These are phyloP conservation scores for Pyropia yezoensis DNA, from an alignment of 23 red algal species.

Conservation along the genomic window DNA sequence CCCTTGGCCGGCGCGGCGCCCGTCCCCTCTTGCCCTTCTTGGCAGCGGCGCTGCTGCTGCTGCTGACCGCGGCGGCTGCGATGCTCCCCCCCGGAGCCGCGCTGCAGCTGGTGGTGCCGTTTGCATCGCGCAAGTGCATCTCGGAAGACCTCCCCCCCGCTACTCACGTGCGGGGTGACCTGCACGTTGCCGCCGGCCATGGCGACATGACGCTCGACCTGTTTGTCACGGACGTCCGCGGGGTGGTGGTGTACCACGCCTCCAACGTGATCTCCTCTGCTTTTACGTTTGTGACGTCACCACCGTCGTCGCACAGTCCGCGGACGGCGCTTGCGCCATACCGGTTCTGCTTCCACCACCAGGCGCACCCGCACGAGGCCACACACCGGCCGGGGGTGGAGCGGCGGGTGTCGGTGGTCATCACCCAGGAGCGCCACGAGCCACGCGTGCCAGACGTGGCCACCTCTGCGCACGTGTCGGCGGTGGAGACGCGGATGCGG, in stretches of 20 bases:
- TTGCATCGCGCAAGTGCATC: slow-evolving; percentile 31
- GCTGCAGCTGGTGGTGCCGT: no score
- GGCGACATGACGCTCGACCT: slow-evolving; percentile 65
- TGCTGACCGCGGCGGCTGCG: no score
- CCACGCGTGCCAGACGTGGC: no score
- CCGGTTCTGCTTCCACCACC: slow-evolving; percentile 58
- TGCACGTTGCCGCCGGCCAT: slow-evolving; percentile 39
- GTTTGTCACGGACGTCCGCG: slow-evolving; percentile 37
- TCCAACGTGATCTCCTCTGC: slow-evolving; percentile 42
- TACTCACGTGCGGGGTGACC: slow-evolving; percentile 12
- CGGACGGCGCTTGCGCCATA: slow-evolving; percentile 6
- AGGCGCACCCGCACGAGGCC: slow-evolving; percentile 21
- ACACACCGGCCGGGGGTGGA: slow-evolving; percentile 1
- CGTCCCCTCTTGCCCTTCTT: no score
- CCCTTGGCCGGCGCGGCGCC: no score
- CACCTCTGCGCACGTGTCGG: no score
- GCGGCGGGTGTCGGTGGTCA: slow-evolving; percentile 18
- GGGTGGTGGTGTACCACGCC: slow-evolving; percentile 43
- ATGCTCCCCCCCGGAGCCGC: no score
- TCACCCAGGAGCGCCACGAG: slow-evolving; percentile 7
- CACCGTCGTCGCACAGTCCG: no score
- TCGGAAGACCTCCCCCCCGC: slow-evolving; percentile 44
- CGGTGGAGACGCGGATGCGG: no score
- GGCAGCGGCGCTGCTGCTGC: no score
- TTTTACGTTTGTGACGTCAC: slow-evolving; percentile 33